Evolutionary conservation across 805 yeast genomes (phyloP).

Genomic region (Spathaspora gorwiae): DNA sequence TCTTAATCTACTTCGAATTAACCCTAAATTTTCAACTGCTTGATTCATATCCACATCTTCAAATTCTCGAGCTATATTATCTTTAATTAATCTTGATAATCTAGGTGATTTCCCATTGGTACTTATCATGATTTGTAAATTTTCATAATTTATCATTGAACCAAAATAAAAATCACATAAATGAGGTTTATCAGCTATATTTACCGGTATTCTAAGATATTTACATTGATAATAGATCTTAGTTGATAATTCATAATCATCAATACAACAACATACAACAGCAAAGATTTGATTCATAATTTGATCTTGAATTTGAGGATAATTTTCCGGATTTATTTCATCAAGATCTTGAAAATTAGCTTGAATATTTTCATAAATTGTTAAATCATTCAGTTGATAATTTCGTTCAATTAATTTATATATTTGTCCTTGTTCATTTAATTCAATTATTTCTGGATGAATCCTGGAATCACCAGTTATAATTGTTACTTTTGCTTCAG

Average conservation of each 20-base stretch:
- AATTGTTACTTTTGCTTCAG: slow-evolving; percentile 68
- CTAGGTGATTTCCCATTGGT: slow-evolving; percentile 83
- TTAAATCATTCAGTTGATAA: slow-evolving; percentile 45
- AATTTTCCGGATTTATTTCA: slow-evolving; percentile 11
- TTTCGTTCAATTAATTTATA: slow-evolving; percentile 38
- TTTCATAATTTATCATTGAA: slow-evolving; percentile 66
- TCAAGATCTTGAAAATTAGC: slow-evolving; percentile 1
- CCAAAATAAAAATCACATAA: slow-evolving; percentile 86
- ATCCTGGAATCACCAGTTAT: slow-evolving; percentile 38
- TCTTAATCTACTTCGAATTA: slow-evolving; percentile 49
- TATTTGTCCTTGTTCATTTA: slow-evolving; percentile 36
- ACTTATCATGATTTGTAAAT: slow-evolving; percentile 73
- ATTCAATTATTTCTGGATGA: slow-evolving; percentile 24
- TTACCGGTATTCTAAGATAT: slow-evolving; percentile 52
- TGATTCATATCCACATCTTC: slow-evolving; percentile 44
- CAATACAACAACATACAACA: slow-evolving; percentile 69
- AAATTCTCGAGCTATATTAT: slow-evolving; percentile 50
- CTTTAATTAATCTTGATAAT: slow-evolving; percentile 50
- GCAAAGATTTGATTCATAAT: slow-evolving; percentile 46
- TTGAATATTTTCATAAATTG: slow-evolving; percentile 39
- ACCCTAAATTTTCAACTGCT: slow-evolving; percentile 59
- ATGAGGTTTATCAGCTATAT: slow-evolving; percentile 82
- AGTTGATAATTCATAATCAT: slow-evolving; percentile 58
- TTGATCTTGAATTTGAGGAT: slow-evolving; percentile 26
- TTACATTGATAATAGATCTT: slow-evolving; percentile 50